Evolutionary conservation across 768 basidiomycete genomes (phyloP).

Genomic region (Tulasnella calospora): DNA sequence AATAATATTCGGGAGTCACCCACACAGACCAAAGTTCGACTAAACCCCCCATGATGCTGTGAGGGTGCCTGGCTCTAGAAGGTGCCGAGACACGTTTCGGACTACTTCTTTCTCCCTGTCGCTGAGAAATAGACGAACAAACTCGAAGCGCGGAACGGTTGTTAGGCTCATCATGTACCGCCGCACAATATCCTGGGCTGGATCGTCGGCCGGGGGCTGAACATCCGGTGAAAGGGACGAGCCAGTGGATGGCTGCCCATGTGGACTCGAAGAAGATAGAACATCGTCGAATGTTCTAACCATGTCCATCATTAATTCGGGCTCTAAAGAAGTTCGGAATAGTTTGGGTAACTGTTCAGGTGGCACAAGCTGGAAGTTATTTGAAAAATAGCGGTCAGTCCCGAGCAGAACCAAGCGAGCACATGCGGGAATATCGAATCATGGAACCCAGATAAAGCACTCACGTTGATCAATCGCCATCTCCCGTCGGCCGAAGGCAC

Average conservation of each 20-base stretch:
- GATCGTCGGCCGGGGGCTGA: neutral
- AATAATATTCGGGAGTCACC: too few relatives aligned
- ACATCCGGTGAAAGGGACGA: neutral
- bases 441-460: constrained; percentile 40
- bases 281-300: constrained; percentile 45
- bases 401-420: neutral
- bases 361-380: constrained; percentile 47
- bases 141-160: constrained; percentile 57
- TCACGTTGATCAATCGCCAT: constrained; percentile 51
- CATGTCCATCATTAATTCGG: constrained; percentile 54
- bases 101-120: constrained; percentile 43
- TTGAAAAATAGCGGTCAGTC: neutral
- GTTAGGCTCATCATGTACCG: neutral
- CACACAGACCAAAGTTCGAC: too few relatives aligned
- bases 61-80: too few relatives aligned
- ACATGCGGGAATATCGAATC: constrained; percentile 5
- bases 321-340: constrained; percentile 67
- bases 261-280: neutral
- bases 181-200: neutral
- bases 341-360: constrained; percentile 54
- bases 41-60: too few relatives aligned
- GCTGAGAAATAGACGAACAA: constrained; percentile 60
- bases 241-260: neutral
- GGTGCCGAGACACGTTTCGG: too few relatives aligned
- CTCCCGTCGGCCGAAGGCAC: constrained; percentile 42